Base-by-base conservation (phyloP, 352 stramenopile species). In the Phytophthora sojae region DNA sequence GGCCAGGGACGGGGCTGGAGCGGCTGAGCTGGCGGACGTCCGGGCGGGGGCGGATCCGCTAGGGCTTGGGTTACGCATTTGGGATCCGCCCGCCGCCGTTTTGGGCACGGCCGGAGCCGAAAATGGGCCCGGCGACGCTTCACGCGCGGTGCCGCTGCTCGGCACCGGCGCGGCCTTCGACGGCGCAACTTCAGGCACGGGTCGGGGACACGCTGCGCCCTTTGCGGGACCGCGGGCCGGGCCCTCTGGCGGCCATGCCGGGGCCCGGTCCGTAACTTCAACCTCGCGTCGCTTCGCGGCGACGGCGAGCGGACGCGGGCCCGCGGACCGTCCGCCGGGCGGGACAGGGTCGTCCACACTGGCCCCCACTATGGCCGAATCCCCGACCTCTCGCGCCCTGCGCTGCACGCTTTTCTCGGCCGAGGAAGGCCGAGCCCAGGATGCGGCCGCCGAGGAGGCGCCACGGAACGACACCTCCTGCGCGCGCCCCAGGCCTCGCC, bases 231-330 rank as follows among this genome's bases (percentile, higher is more conserved):
- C 17, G 14, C 47, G n/a, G n/a, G 19, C 42, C 42, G 42, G 12
- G 11, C 42, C 42, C 6, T 49, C 42, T 49, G 42, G 11, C 42
- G 14, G 8, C 47, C 47, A 53, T 14, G 47, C 47, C 15, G 5
- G 4, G n/a, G n/a, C 6, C 19, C 47, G 47, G 47, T 53, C 47
- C 6, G 6, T n/a, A 2, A 29, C 14, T n/a, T 53, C 47, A 6
- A 14, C 47, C 47, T 53, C 47, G 47, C 47, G 47, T 53, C 47
- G 47, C 26, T 53, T 53, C 47, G 47, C 47, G 47, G 25, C 47
- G 47, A 12, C 6, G 7, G 32, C 32, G 32, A 37, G 47, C 47
- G 47, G 14, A 6, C 17, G 42, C 4, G 8, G 42, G 12, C 42
- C 42, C 42, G 42, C 42, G 42, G 42, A n/a, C 32, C 32, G 6